Conservation (phyloP, 208 protist species). For the Acanthamoeba royreba region DNA sequence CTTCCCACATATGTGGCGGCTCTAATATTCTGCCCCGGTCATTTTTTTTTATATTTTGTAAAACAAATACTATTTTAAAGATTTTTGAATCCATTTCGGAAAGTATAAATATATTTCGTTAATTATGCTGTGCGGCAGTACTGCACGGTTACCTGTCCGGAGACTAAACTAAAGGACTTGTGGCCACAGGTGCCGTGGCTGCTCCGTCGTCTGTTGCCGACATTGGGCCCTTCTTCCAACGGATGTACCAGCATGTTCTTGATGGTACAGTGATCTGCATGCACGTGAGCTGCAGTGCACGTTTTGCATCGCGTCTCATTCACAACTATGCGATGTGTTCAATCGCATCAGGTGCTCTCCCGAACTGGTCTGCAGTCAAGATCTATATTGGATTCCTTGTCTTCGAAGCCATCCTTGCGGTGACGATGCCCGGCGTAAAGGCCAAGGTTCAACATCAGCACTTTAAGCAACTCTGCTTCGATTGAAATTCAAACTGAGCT, state of each 20-base stretch:
- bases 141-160: neutral
- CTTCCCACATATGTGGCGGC: no score
- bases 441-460: neutral
- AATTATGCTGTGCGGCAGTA: neutral
- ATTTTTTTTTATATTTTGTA: neutral
- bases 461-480: constrained; percentile 75
- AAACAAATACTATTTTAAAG: neutral
- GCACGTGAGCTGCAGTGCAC: neutral
- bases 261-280: neutral
- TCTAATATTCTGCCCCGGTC: constrained; percentile 52
- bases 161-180: neutral
- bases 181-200: neutral
- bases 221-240: neutral
- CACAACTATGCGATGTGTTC: constrained; percentile 71
- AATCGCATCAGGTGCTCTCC: constrained; percentile 72
- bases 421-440: constrained; percentile 81
- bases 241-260: neutral
- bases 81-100: neutral
- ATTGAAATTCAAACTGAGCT: no score
- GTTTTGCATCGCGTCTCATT: constrained; percentile 54
- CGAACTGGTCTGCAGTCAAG: constrained; percentile 63
- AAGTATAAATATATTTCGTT: neutral
- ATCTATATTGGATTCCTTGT: constrained; percentile 48
- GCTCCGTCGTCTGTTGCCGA: neutral
- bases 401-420: constrained; percentile 82